Percentiles rank a stretch among this genome's conserved stretches.
These are phyloP conservation scores for Brasilioporus rufonigricans DNA, from an alignment of 768 basidiomycete species.

Conservation along the genomic window DNA sequence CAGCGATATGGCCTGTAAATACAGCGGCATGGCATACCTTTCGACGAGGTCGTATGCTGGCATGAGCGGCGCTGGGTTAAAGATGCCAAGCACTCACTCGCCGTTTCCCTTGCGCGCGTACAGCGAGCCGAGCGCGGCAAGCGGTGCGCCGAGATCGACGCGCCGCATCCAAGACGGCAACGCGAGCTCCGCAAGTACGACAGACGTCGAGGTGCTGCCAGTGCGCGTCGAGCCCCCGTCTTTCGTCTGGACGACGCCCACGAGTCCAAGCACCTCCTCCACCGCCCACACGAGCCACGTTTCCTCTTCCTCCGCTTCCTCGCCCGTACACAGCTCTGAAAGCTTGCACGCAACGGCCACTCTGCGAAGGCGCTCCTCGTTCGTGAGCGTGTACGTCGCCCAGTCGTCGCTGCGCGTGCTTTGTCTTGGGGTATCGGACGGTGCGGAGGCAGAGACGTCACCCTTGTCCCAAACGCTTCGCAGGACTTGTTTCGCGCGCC, in stretches of 20 bases:
- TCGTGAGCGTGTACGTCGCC: constrained; percentile 28
- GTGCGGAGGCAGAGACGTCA: neutral
- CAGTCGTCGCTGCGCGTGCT: constrained; percentile 10
- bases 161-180: constrained; percentile 60
- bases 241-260: constrained; percentile 10
- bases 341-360: constrained; percentile 47
- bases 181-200: constrained; percentile 49
- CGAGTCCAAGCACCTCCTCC: constrained; percentile 39
- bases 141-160: constrained; percentile 62
- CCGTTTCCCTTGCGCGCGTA: constrained; percentile 56
- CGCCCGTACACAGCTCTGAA: constrained; percentile 37
- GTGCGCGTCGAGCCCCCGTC: neutral
- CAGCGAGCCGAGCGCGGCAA: constrained; percentile 63
- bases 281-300: constrained; percentile 43
- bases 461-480: constrained; percentile 23
- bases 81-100: constrained; percentile 32
- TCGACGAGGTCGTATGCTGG: neutral
- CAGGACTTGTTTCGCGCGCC: constrained; percentile 27
- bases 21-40: constrained; percentile 73
- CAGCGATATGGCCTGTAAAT: constrained; percentile 62
- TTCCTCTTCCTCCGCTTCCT: constrained; percentile 38
- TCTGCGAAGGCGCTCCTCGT: constrained; percentile 41
- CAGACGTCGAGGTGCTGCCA: neutral
- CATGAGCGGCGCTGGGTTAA: neutral
- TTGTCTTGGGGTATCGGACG: constrained; percentile 2